Base-by-base conservation (phyloP, 805 yeast species). In the Metschnikowia peoriensis region DNA sequence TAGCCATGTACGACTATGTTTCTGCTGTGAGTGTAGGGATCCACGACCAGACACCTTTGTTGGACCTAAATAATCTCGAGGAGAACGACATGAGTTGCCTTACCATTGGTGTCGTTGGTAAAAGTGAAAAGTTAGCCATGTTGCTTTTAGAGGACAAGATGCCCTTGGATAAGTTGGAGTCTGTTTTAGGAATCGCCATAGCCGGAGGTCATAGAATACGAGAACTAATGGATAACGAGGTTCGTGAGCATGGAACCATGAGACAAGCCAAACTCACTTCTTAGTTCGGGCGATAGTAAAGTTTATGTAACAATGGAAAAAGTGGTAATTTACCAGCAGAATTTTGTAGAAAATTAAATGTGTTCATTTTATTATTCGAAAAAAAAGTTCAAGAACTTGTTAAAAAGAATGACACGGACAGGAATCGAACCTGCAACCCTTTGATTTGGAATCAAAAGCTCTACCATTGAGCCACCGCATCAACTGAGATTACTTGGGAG, bases 1-100 rank as follows among this genome's bases (percentile, higher is more conserved):
- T 94, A 44, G 87, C 97, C 6, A 85, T 94, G 86, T 88, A 86
- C 64, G 98, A 94, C 66, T 92, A 89, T 65, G 86, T 93, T 14
- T 81, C 90, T 50, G 84, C 96, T 1, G 80, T 89, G 14, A 79
- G 86, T 29, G 88, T 91, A 6, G 97, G 97, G 0, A 69, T 89
- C 17, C 85, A 83, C 61, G 96, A 89, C 60, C 84, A 81, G 42
- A 71, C 76, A 7, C 91, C 97, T 12, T 72, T 94, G 52, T 73
- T 94, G 45, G 99, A 93, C 66, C 79, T 92, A 53, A 90, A 89
- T 66, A 76, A 84, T 9, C 66, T 88, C 55, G 99, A 94, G 68
- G 97, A 90, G 65, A 77, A 74, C 52, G 97, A 91, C 57, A 80
- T 93, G 76, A 84, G 96, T 50, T 80, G 79, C 57, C 75, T 92